Base-by-base conservation (phyloP, 495 filamentous ascomycete species). In the Articulospora tetracladia region DNA sequence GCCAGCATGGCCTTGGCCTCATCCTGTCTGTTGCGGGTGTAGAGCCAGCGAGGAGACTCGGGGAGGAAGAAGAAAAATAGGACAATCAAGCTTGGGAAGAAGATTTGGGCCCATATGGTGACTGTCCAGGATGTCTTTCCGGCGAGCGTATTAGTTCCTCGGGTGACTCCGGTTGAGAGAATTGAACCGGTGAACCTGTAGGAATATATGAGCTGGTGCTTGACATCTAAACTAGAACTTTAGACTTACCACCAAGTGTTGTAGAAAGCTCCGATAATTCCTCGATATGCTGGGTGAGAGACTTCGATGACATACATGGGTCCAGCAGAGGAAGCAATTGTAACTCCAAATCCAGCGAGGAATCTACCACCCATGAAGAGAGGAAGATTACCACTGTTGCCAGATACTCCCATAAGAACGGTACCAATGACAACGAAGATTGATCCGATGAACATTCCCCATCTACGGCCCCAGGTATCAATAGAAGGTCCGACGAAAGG, bases 361-460 rank as follows among this genome's bases (percentile, higher is more conserved):
- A 87, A 86, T 10, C 84, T 78, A 25, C 83, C 83, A n/a, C 70
- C 81, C 68, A 83, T 79, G 60, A 86, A 83, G 49, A 73, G 73
- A 17, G 61, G 69, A 13, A 76, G 58, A 58, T 55, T 49, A 53
- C 64, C 47, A 26, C 6, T 57, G 50, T 68, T 76, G 23, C 54
- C 68, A 13, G 74, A 73, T 4, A 57, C 30, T 4, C 74, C 75
- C 61, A 80, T 74, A 15, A 82, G 57, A 59, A 65, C 57, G 17
- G 79, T 75, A n/a, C 81, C 83, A 34, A 82, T 53, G 47, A 83
- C 70, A 59, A 82, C 76, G 58, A 81, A 68, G 26, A 73, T 48
- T 23, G 72, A 70, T 20, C 83, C 82, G 39, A 79, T 68, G 53
- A 76, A 73, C 71, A 86, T 84, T 22, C 81, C 79, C 44, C 70